Evolutionary conservation across 2,329 filamentous ascomycete genomes (phyloP), one percentile per base, ranked within the genome.

Genomic region (Sarocladium strictum): DNA sequence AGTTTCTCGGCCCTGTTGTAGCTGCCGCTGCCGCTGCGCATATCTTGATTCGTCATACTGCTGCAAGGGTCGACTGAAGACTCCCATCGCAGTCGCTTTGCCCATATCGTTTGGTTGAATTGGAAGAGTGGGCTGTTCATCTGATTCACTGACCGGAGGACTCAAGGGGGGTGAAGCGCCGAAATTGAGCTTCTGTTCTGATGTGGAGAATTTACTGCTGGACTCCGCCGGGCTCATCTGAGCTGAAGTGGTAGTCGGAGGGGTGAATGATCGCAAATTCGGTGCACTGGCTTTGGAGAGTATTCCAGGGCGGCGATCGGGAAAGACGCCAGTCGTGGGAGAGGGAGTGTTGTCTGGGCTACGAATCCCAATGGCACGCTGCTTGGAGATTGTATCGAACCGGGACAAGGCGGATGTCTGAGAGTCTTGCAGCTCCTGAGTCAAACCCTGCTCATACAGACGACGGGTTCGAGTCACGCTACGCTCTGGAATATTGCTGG

Each of bases 21-120:
- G 81, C 66, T 91, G 88, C 49, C 89, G 74, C 64, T 96, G 88
- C 43, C 90, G 83, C 64, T 95, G 87, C 4, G 89, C 81, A 63
- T 90, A 97, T 63, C 90, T 88, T 19, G 86, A 83, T 64, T 97
- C 92, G 63, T 96, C 90, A 61, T 94, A 96, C 7, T 84, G 81
- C 52, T 86, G 81, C 2, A 75, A 72, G 1, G 91, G 89, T 64
- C 90, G 90, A 59, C 87, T 87, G 57, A 80, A 78, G 23, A 79
- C 71, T 19, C 76, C 76, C 63, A 77, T 71, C 1, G 89, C 87
- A 0, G 90, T 95, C 4, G 89, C 88, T 65, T 94, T 96, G 53
- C 88, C 90, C 47, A 83, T 76, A 61, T 96, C 92, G 58, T 85
- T 84, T 0, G 88, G 86, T 57, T 89, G 83, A 12, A 94, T 79